A percentile compares a stretch with the other conserved stretches of the same genome.
phyloP scores from a whole-genome alignment of 257 asterid genomes.

The Solanum rostratum region DNA sequence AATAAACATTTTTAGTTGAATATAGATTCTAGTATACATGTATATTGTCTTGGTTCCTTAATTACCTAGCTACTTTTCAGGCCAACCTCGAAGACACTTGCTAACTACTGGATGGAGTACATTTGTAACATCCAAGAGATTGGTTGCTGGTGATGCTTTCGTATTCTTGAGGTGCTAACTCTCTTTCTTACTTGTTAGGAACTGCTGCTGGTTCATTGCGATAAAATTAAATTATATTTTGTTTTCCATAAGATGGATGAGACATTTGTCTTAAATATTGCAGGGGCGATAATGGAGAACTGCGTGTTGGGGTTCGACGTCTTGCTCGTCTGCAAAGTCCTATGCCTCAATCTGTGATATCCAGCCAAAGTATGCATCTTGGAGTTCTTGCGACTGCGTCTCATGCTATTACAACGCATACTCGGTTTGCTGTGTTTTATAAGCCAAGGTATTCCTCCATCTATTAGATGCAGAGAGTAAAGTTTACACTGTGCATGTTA shows the following conservation, averaged over 20 bases:
- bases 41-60: neutral
- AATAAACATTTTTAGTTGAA: neutral
- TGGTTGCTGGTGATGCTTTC: slow-evolving; percentile 53
- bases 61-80: slow-evolving; percentile 14
- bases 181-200: neutral
- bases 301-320: slow-evolving; percentile 73
- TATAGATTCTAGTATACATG: neutral
- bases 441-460: slow-evolving; percentile 53
- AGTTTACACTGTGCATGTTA: neutral
- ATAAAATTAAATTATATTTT: neutral
- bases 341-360: slow-evolving; percentile 62
- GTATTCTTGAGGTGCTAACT: slow-evolving; percentile 62
- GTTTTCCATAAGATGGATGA: neutral
- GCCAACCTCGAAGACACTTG: slow-evolving; percentile 79
- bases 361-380: slow-evolving; percentile 90
- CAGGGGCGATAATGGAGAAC: slow-evolving; percentile 60
- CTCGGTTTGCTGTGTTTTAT: slow-evolving; percentile 56
- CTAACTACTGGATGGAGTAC: slow-evolving; percentile 88
- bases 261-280: neutral
- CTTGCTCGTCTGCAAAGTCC: slow-evolving; percentile 54
- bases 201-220: neutral
- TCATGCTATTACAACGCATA: slow-evolving; percentile 59
- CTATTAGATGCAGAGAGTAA: neutral
- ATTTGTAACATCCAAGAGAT: slow-evolving; percentile 70
- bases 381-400: slow-evolving; percentile 88